Evolutionary conservation across 345 rosid species (phyloP).

Genomic region (Dipteronia dyeriana): DNA sequence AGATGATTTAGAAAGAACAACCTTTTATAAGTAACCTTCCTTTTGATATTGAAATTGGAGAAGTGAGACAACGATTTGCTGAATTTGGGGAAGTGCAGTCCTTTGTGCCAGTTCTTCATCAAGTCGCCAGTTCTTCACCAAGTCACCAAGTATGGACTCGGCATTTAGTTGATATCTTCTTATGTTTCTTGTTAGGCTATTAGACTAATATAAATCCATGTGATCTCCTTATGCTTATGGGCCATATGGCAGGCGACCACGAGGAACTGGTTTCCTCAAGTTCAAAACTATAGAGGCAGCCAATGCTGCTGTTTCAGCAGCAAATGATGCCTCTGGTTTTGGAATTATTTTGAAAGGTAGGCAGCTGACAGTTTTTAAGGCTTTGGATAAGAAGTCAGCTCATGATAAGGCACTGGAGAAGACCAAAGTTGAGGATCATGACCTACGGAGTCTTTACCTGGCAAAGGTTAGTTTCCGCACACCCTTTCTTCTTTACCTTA

Average conservation of each 20-base stretch:
- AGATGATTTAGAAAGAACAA: constrained; percentile 68
- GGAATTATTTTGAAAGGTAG: constrained; percentile 85
- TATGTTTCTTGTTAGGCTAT: neutral
- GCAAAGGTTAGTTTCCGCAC: constrained; percentile 63
- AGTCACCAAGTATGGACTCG: constrained; percentile 71
- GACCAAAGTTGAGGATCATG: constrained; percentile 63
- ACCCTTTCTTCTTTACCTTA: neutral
- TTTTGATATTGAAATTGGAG: constrained; percentile 66
- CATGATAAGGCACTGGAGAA: constrained; percentile 71
- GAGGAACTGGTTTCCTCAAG: constrained; percentile 89
- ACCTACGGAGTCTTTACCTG: constrained; percentile 81
- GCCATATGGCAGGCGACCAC: constrained; percentile 88
- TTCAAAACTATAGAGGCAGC: constrained; percentile 75
- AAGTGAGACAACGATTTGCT: constrained; percentile 76
- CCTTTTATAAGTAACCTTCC: constrained; percentile 87
- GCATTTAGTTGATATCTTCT: constrained; percentile 7
- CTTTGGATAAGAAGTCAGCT: constrained; percentile 82
- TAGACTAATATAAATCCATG: neutral
- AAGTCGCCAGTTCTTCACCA: too few species aligned
- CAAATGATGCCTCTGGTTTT: constrained; percentile 55
- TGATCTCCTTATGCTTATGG: constrained; percentile 19
- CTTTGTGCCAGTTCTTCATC: constrained; percentile 77
- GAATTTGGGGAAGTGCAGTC: constrained; percentile 76
- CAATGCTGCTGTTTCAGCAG: constrained; percentile 72
- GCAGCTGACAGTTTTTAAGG: constrained; percentile 69